Base-by-base conservation (phyloP, 768 basidiomycete genomes). In the Tulasnella sp. region DNA sequence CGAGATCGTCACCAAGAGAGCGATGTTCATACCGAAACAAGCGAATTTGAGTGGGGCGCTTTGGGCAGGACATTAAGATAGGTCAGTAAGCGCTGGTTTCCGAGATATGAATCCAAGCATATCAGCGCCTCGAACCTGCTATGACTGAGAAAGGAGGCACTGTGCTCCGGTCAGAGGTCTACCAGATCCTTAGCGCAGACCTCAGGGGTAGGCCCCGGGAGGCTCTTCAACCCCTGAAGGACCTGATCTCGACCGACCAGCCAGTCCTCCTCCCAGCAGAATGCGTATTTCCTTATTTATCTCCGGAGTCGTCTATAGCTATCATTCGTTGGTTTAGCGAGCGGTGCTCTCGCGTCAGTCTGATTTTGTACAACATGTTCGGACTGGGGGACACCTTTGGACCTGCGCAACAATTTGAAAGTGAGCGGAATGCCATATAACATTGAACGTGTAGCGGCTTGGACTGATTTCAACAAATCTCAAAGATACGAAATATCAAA, bases 251-350 rank as follows among this genome's bases (percentile, higher is more conserved):
- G 11, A 69, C 68, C 2, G 72, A 73, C 17, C 41, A 88, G 14
- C 94, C 95, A 3, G 95, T 94, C 0, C 85, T 98, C 1, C 82
- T 98, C 29, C 81, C 98, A 9, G 94, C 93, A 74, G 96, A 98
- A 83, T 98, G 96, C 76, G 91, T 98, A 19, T 85, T 97, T 70
- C 94, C 88, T 17, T 98, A 99, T 80, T 91, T 98, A 84, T 77
- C 82, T 0, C 88, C 91, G 0, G 77, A 80, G 3, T 81, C 83
- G 3, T 89, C 89, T 0, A 82, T 84, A 35, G 81, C 81, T 0
- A 77, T 97, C 14, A 81, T 97, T 1, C 79, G 81, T 41, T 95
- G 92, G 91, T 94, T 95, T 77, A 82, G 85, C 1, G 81, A 85
- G 71, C 83, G 83, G 72, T 88, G 86, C 77, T 62, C 35, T 9